These are phyloP conservation scores for Bondarzewia mesenterica DNA, from an alignment of 1,284 basidiomycete genomes.

Conservation along the genomic window DNA sequence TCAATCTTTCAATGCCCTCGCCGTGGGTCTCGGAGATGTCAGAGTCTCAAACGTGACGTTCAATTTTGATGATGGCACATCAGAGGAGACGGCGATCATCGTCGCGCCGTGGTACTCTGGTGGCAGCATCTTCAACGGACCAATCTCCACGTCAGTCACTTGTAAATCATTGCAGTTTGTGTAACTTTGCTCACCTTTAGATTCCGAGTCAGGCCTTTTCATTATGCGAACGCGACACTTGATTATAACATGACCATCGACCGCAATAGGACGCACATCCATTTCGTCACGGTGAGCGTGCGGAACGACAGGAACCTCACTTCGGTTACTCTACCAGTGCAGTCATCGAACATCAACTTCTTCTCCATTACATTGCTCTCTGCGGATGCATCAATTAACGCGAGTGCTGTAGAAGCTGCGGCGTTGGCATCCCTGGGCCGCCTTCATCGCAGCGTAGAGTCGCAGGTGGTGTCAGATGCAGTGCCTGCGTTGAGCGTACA, in stretches of 20 bases:
- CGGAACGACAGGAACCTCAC: conserved; percentile 10
- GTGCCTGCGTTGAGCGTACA: conserved; percentile 13
- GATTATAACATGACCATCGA: conserved; percentile 10
- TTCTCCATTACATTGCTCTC: conserved; percentile 22
- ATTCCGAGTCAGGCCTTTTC: conserved; percentile 8
- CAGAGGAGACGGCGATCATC: conserved; percentile 14
- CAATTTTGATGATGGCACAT: conserved; percentile 13
- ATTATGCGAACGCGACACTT: conserved; percentile 12
- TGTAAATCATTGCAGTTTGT: too few species aligned
- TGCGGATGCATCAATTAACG: background rate
- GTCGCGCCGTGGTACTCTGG: conserved; percentile 18
- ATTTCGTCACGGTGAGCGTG: conserved; percentile 12
- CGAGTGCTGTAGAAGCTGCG: background rate
- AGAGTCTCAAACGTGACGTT: conserved; percentile 8
- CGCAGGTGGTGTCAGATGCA: background rate
- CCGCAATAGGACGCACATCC: conserved; percentile 12
- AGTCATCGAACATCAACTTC: conserved; percentile 18
- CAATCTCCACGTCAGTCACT: conserved; percentile 10
- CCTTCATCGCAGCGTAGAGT: background rate
- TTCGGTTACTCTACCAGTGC: conserved; percentile 11
- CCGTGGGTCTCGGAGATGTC: background rate
- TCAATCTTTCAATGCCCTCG: conserved; percentile 13
- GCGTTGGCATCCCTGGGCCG: background rate
- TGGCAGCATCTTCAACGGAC: conserved; percentile 17
- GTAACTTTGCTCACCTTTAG: too few species aligned